Evolutionary conservation across 2,329 filamentous ascomycete genomes (phyloP).

Genomic region (Colletotrichum aenigma): DNA sequence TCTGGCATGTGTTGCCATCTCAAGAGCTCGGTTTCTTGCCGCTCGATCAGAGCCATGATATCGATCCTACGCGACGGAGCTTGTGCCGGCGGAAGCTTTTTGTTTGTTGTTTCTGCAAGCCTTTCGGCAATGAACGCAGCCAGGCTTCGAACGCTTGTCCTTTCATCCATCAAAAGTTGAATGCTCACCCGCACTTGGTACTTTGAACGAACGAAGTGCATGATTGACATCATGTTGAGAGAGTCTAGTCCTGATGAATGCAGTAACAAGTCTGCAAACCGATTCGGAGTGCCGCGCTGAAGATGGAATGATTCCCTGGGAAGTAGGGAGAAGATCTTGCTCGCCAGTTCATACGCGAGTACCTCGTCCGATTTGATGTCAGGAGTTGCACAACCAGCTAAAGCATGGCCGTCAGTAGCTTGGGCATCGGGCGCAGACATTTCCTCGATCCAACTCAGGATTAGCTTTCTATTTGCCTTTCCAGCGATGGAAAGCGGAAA

Average conservation of each 20-base stretch:
- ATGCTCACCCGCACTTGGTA: not conserved
- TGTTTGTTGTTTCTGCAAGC: fast-evolving
- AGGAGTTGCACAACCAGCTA: fast-evolving
- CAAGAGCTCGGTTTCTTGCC: not conserved
- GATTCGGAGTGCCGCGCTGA: fast-evolving
- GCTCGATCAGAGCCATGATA: not conserved
- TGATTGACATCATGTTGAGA: constrained; percentile 14
- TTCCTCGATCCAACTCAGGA: not conserved
- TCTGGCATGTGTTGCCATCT: not conserved
- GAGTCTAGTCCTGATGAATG: constrained; percentile 7
- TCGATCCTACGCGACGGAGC: not conserved
- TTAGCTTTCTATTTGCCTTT: not conserved
- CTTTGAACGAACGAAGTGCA: constrained; percentile 1
- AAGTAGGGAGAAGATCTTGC: not conserved
- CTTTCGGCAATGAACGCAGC: not conserved
- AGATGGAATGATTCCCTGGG: not conserved
- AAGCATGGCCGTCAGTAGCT: not conserved
- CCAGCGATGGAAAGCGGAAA: not conserved
- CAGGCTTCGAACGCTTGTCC: not conserved
- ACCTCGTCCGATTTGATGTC: not conserved
- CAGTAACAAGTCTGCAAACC: not conserved
- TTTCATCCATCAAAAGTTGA: constrained; percentile 9
- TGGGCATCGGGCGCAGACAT: not conserved
- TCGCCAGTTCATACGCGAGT: not conserved
- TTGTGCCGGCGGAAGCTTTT: fast-evolving